Evolutionary conservation across 2,329 filamentous ascomycete genomes (phyloP), one percentile per base, ranked within the genome.

Genomic region (Nemania sp.): DNA sequence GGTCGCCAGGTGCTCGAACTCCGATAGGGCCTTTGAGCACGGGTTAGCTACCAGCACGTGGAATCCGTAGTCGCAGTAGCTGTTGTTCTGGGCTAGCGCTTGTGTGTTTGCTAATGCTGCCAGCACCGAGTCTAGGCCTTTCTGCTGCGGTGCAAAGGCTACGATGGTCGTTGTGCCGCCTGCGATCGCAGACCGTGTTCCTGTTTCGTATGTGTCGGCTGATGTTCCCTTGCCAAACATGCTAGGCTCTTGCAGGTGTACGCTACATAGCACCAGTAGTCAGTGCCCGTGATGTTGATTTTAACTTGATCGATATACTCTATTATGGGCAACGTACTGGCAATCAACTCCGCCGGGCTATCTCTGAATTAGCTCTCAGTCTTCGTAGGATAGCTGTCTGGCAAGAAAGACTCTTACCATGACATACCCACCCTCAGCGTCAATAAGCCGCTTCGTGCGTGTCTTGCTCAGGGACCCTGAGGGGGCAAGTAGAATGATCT

Each of bases 161-260:
- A 89, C 77, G 15, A 89, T 80, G 0, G 88, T 89, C 0, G 88
- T 90, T 4, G 83, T 89, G 26, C 87, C 87, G 8, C 87, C 87
- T 2, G 86, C 86, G 61, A 89, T 81, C 4, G 87, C 87, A 24
- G 82, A 85, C 8, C 87, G 80, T 0, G 85, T 85, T 0, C 87
- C 87, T 0, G 77, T 77, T 64, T 80, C 78, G 67, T 73, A 81
- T 20, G 71, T 79, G 71, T 82, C 80, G 15, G 76, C 73, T 3
- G 77, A 78, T 4, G 69, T 70, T 1, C 77, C 75, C 62, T 76
- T 75, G 52, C 77, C 76, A 43, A 80, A 79, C 70, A 80, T 69
- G 57, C 73, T 77, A 13, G 79, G 80, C 72, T 82, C 79, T 61
- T 81, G 70, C n/a, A 82, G 75, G 62, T 82, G 80, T 0, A 82